Base-by-base conservation (phyloP, 2,329 filamentous ascomycete genomes). In the Fusarium sp. region DNA sequence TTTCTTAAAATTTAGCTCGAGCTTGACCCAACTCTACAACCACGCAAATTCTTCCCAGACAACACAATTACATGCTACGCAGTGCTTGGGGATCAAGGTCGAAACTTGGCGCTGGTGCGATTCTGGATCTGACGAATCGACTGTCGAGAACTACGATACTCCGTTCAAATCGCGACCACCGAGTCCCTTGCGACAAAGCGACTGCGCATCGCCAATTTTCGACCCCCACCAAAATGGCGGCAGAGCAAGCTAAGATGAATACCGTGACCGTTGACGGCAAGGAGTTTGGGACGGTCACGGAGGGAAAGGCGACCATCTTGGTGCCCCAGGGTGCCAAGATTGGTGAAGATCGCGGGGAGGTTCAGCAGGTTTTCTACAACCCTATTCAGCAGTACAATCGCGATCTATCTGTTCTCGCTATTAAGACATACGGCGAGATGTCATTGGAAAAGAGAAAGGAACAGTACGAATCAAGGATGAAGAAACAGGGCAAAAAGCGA, bases 331-430 rank as follows among this genome's bases (percentile, higher is more conserved):
- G 79, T 8, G 77, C 79, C 21, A 81, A 78, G 71, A 77, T 79
- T 56, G 76, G 77, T 8, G 78, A 83, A 56, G 86, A 88, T 73
- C 82, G 85, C 60, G 86, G 89, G 50, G 84, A 88, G 70, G 83
- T 88, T 38, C 86, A 89, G 70, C 91, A 95, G 73, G 96, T 99
- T 56, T 99, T 99, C 76, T 99, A 99, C 85, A 99, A 99, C 73
- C 95, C 96, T 0, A 97, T 99, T 54, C 96, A 99, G 77, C 96
- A 99, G 77, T 99, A 98, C 84, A 99, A 99, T 79, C 91, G 96
- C 45, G 96, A 99, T 76, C 80, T 99, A 68, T 97, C 93, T 62
- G 93, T 97, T 24, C 85, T 99, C 15, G 93, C 93, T 1, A 97
- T 99, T 77, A 93, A 92, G 74, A 91, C 92, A 0, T 97, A 95